phyloP scores from a whole-genome alignment of 2,329 filamentous ascomycete species.

The Paraconiothyrium brasiliense region DNA sequence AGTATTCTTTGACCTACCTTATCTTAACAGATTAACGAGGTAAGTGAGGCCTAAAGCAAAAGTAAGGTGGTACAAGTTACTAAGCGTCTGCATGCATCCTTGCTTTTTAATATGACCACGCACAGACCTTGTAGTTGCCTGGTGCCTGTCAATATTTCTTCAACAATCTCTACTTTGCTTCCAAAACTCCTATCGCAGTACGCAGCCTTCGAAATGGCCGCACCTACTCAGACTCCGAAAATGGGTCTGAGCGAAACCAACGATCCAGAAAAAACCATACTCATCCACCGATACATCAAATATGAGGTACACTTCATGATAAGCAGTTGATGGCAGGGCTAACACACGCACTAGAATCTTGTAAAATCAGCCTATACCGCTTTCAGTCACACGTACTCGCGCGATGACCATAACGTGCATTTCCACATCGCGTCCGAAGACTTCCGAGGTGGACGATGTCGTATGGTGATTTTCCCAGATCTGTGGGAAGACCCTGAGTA shows the following conservation, averaged over 20 bases:
- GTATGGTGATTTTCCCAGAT: not conserved
- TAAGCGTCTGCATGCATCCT: too few species aligned
- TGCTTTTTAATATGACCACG: too few species aligned
- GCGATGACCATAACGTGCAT: not conserved
- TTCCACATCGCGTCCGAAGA: not conserved
- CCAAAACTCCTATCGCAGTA: not conserved
- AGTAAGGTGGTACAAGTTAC: too few species aligned
- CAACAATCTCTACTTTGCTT: not conserved
- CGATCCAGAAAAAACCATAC: not conserved
- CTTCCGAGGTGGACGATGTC: not conserved
- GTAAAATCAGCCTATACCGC: not conserved
- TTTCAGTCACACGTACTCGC: not conserved
- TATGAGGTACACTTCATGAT: not conserved
- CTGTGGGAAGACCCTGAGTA: not conserved
- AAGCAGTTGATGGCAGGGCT: not conserved
- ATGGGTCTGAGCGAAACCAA: not conserved
- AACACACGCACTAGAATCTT: not conserved
- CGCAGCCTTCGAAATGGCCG: not conserved
- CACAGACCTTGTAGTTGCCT: too few species aligned
- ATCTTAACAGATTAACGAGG: too few species aligned
- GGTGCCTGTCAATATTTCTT: too few species aligned
- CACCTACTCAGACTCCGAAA: too few species aligned
- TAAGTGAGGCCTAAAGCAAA: too few species aligned
- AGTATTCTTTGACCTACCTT: too few species aligned
- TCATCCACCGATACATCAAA: not conserved